Evolutionary conservation across 2,329 filamentous ascomycete species (phyloP), one percentile per base, ranked within the genome.

Genomic region (Pseudogymnoascus sp.): DNA sequence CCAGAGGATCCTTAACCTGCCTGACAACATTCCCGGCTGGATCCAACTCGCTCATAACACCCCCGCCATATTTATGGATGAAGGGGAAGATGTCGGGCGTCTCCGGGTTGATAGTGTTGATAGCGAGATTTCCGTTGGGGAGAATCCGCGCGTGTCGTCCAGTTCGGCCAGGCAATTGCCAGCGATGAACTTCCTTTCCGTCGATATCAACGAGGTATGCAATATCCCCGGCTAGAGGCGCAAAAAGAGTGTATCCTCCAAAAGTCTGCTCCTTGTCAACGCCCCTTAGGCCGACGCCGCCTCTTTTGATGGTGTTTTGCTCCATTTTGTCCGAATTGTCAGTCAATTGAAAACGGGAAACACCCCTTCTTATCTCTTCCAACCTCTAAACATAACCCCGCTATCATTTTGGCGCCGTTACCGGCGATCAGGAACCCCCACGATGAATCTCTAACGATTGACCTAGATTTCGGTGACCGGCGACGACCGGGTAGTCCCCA

Each of bases 51-150:
- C 74, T 72, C 78, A 80, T 80, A 3, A 78, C 69, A 0, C 78
- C 78, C 7, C 77, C 78, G 9, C 77, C 69, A 63, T 80, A 80
- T 62, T 80, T 80, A 42, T 76, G 73, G 70, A 74, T 80, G 60
- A 79, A 73, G 1, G 76, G 76, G 63, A 79, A 80, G 4, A 74
- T 71, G 5, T 68, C 68, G 4, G 76, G 76, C 2, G 72, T 72
- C 62, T 76, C 69, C 3, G 77, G 76, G 59, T 76, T 76, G 1
- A 77, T 73, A 7, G 73, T 75, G 66, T 79, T 80, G 67, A 76
- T 75, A 16, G 77, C 78, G 0, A 80, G 72, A 62, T 76, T 77
- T 3, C 78, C 77, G 43, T 79, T 76, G 11, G 73, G 71, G 0
- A 80, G 72, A 53, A 80, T 72, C n/a, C 77, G 72, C 4, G 77